Conservation (phyloP, 2,329 filamentous ascomycete species). For the Zelopaecilomyces penicillatus region DNA sequence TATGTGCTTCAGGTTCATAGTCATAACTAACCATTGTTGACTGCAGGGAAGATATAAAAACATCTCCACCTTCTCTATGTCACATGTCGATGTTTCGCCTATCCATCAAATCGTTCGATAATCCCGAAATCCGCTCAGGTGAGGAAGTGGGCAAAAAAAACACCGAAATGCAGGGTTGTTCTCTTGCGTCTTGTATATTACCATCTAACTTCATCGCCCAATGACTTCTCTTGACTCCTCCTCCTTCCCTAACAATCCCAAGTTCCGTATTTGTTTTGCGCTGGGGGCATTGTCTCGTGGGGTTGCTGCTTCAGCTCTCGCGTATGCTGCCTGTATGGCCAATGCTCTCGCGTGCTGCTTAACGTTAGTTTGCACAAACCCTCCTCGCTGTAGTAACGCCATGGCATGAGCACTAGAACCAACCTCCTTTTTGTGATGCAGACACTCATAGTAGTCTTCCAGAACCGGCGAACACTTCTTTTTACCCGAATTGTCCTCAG, state of each 20-base stretch:
- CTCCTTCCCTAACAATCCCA: conserved; percentile 77
- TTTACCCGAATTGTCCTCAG: conserved; percentile 72
- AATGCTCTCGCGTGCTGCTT: conserved; percentile 66
- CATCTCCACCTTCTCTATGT: no score
- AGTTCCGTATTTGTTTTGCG: conserved; percentile 76
- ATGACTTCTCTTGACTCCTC: conserved; percentile 63
- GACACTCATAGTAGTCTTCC: conserved; percentile 97
- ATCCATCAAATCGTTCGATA: no score
- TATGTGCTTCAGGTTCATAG: no score
- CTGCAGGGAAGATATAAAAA: background rate
- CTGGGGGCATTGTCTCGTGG: conserved; percentile 73
- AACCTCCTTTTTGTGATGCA: conserved; percentile 99
- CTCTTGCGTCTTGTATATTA: background rate
- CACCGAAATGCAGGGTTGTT: no score
- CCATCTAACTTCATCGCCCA: conserved; percentile 21
- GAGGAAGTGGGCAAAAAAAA: no score
- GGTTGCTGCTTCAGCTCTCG: conserved; percentile 67
- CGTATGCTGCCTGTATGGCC: conserved; percentile 75
- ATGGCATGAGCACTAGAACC: conserved; percentile 18
- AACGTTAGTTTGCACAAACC: conserved; percentile 10
- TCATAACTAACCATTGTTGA: background rate
- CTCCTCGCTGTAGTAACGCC: background rate
- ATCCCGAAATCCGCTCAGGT: no score
- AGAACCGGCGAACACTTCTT: conserved; percentile 77
- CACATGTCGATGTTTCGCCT: no score